These are phyloP conservation scores for Lentinula edodes DNA, from an alignment of 768 basidiomycete genomes.

Conservation along the genomic window DNA sequence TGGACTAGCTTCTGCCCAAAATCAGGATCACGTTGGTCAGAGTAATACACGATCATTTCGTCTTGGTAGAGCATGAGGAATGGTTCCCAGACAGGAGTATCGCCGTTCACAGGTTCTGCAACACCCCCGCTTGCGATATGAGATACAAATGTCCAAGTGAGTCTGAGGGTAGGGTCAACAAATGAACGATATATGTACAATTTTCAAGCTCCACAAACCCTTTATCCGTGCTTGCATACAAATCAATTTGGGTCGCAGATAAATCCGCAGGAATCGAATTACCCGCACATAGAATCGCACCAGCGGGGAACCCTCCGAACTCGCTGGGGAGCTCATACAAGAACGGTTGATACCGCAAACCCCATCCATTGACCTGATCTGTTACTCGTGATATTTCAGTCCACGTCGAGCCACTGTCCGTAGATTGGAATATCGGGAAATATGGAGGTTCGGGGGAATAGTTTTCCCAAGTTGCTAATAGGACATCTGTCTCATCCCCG, in stretches of 20 bases:
- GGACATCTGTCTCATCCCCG: slow-evolving; percentile 13
- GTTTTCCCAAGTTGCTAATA: slow-evolving; percentile 17
- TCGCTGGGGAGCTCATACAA: slow-evolving; percentile 8
- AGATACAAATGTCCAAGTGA: neutral
- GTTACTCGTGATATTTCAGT: slow-evolving; percentile 12
- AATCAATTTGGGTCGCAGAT: slow-evolving; percentile 14
- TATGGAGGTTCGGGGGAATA: slow-evolving; percentile 16
- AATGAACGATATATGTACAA: neutral
- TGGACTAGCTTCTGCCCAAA: slow-evolving; percentile 17
- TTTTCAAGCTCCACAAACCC: slow-evolving; percentile 7
- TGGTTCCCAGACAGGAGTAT: slow-evolving; percentile 17
- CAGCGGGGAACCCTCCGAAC: slow-evolving; percentile 4
- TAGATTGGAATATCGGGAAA: slow-evolving; percentile 13
- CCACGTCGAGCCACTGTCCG: slow-evolving; percentile 14
- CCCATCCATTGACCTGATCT: slow-evolving; percentile 13
- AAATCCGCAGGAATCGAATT: slow-evolving; percentile 15
- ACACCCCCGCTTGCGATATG: slow-evolving; percentile 15
- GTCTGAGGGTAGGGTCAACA: neutral
- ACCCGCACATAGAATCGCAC: slow-evolving; percentile 13
- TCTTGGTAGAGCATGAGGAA: slow-evolving; percentile 13
- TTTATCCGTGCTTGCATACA: slow-evolving; percentile 14
- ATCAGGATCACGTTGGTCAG: slow-evolving; percentile 16
- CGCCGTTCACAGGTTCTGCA: slow-evolving; percentile 14
- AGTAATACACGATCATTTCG: slow-evolving; percentile 15
- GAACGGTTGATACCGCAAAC: slow-evolving; percentile 16